phyloP scores from a whole-genome alignment of 73 alveolate genomes.

The Urostyla sp. region DNA sequence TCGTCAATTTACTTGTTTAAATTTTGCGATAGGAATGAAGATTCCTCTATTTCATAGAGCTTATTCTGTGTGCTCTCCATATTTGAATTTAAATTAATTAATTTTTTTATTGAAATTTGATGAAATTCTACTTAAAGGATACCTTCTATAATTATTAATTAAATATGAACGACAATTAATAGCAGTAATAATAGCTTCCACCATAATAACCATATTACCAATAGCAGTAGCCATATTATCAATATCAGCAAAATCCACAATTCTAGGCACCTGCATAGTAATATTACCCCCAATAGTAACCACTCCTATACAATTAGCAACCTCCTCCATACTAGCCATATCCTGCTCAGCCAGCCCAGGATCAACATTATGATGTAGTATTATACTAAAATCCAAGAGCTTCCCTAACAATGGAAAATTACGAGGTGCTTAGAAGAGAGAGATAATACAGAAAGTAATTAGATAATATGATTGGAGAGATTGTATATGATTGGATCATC shows the following conservation, averaged over 20 bases:
- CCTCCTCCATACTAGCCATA: no score
- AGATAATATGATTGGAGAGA: no score
- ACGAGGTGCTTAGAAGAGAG: no score
- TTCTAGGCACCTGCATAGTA: no score
- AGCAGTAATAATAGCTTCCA: neutral
- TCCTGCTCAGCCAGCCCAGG: no score
- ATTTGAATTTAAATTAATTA: neutral
- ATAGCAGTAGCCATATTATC: neutral
- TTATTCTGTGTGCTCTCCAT: slow-evolving; percentile 77
- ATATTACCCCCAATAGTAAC: no score
- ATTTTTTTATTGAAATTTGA: neutral
- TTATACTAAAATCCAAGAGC: no score
- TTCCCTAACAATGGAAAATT: no score
- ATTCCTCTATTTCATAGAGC: slow-evolving; percentile 70
- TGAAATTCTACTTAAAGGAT: neutral
- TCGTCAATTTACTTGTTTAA: slow-evolving; percentile 37
- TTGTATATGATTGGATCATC: no score
- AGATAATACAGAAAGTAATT: no score
- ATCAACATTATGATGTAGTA: no score
- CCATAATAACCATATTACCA: neutral
- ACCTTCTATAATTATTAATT: neutral
- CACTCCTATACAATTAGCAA: no score
- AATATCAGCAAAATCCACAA: neutral
- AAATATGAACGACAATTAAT: neutral
- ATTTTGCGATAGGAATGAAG: slow-evolving; percentile 24